Conservation (phyloP, 495 filamentous ascomycete species). For the Letharia lupina region DNA sequence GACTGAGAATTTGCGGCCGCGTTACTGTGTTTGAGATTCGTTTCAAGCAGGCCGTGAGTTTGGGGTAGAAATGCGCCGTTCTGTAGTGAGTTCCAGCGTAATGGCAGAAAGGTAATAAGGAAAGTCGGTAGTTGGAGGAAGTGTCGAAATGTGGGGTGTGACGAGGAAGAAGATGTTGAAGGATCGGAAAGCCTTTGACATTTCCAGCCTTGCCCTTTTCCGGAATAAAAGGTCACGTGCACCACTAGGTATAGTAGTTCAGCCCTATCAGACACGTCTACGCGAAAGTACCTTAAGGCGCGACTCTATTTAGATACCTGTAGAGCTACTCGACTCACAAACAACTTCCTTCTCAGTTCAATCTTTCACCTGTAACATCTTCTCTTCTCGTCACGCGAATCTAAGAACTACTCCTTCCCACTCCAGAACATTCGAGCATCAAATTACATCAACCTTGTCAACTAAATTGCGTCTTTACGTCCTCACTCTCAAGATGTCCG, state of each 20-base stretch:
- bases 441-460: not conserved
- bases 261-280: conserved; percentile 1
- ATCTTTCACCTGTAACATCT: not conserved
- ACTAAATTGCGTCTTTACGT: not conserved
- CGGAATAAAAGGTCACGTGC: not conserved
- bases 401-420: not conserved
- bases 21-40: not conserved
- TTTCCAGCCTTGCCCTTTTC: not conserved
- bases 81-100: not conserved
- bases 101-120: not conserved
- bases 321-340: not conserved
- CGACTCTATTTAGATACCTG: not conserved
- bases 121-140: not conserved
- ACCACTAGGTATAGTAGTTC: not conserved
- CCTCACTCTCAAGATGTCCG: conserved; percentile 63
- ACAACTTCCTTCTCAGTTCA: not conserved
- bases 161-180: not conserved
- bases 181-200: not conserved
- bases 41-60: not conserved
- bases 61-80: no score
- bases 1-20: conserved; percentile 1
- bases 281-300: not conserved
- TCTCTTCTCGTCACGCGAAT: not conserved
- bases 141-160: not conserved
- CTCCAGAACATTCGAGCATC: not conserved